phyloP scores from a whole-genome alignment of 2,329 filamentous ascomycete genomes.

The Neurospora crassa region DNA sequence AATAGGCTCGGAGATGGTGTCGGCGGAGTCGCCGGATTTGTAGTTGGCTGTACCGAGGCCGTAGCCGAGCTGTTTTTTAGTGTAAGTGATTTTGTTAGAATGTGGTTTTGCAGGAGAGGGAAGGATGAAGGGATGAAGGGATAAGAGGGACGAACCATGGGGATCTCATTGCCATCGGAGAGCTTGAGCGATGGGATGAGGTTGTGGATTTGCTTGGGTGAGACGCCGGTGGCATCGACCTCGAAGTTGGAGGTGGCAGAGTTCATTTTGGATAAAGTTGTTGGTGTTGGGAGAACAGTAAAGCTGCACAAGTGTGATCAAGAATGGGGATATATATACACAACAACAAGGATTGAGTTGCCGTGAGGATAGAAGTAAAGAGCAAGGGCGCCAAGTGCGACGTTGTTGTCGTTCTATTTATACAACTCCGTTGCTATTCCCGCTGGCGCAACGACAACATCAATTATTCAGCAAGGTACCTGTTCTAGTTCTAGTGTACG shows the following conservation, averaged over 20 bases:
- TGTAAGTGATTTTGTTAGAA: background rate
- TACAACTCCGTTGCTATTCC: background rate
- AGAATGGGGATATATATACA: background rate
- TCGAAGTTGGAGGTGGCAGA: constrained; percentile 31
- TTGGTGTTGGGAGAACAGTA: background rate
- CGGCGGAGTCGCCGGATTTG: constrained; percentile 45
- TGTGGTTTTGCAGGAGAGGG: background rate
- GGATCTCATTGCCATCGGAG: constrained; percentile 65
- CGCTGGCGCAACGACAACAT: background rate
- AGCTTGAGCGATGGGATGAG: constrained; percentile 53
- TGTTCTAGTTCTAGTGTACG: background rate
- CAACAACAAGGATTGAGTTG: background rate
- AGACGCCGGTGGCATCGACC: constrained; percentile 28
- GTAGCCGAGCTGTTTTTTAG: constrained; percentile 51
- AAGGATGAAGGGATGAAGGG: background rate
- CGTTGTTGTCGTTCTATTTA: background rate
- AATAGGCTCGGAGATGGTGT: constrained; percentile 35
- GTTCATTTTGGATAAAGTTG: constrained; percentile 27
- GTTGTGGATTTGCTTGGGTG: constrained; percentile 29
- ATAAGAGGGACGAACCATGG: constrained; percentile 46
- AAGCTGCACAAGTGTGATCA: background rate
- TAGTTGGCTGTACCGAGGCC: constrained; percentile 61
- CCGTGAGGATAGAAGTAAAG: background rate
- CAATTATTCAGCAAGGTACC: background rate
- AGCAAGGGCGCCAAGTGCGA: background rate